A percentile compares a stretch with the other conserved stretches of the same genome.
These are phyloP conservation scores for Coemansia umbellata DNA, from an alignment of 192 early-diverging fungal species.

Conservation along the genomic window DNA sequence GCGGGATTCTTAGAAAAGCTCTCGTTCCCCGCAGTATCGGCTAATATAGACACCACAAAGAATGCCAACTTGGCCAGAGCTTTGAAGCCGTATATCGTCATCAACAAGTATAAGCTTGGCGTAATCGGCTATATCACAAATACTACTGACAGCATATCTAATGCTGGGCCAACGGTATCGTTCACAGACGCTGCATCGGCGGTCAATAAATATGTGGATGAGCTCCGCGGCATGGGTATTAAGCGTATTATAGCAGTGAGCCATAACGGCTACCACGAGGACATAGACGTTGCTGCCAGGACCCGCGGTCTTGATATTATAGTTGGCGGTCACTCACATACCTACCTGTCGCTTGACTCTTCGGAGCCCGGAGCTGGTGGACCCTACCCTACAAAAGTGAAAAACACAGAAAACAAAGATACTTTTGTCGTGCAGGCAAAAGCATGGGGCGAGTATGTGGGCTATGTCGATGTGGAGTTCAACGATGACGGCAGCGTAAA, in stretches of 20 bases:
- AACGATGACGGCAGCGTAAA: slow-evolving; percentile 52
- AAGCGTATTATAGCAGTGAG: slow-evolving; percentile 64
- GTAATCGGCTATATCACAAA: slow-evolving; percentile 65
- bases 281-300: slow-evolving; percentile 59
- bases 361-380: slow-evolving; percentile 53
- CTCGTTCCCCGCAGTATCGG: slow-evolving; percentile 59
- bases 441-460: slow-evolving; percentile 61
- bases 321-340: slow-evolving; percentile 74
- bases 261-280: slow-evolving; percentile 72
- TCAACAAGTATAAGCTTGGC: slow-evolving; percentile 59
- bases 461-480: slow-evolving; percentile 58
- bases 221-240: slow-evolving; percentile 57
- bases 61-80: slow-evolving; percentile 41
- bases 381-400: slow-evolving; percentile 62
- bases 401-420: slow-evolving; percentile 55
- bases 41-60: slow-evolving; percentile 61
- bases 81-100: slow-evolving; percentile 67
- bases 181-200: slow-evolving; percentile 59
- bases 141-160: slow-evolving; percentile 56
- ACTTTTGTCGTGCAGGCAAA: slow-evolving; percentile 69
- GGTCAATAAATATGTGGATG: slow-evolving; percentile 62
- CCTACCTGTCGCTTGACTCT: slow-evolving; percentile 56
- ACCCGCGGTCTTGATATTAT: slow-evolving; percentile 60
- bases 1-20: slow-evolving; percentile 54
- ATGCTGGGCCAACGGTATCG: slow-evolving; percentile 46